Evolutionary conservation across 352 stramenopile genomes (phyloP), one percentile per base, ranked within the genome.

Genomic region (Peronospora farinosa): DNA sequence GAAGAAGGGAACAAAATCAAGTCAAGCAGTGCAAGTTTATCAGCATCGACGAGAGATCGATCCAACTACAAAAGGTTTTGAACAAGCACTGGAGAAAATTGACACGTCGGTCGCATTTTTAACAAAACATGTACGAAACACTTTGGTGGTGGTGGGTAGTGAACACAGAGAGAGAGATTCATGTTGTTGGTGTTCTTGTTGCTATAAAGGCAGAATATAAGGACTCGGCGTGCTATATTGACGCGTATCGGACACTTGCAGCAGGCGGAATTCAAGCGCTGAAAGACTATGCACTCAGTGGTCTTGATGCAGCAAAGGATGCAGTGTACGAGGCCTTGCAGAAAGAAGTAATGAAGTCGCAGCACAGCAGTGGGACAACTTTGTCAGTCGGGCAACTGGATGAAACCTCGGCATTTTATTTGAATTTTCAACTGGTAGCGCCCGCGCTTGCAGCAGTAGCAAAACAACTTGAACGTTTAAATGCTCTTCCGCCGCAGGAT

Each of bases 41-140:
- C 78, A 86, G 61, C 77, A 90, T 53, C 74, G 75, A 43, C 76
- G 76, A 25, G 77, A 54, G 5, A 69, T 92, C 13, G 82, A 92
- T 49, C 78, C 79, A 3, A 92, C 82, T 1, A 82, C 73, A 3
- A n/a, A 27, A 1, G 44, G 32, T 1, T 92, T 92, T 49, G 63
- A 72, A 2, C 54, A 81, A 5, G 78, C 79, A 2, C 61, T 93
- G 21, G 66, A 83, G 19, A 69, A 73, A 42, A 89, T 93, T 47
- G 82, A 93, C 51, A 63, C 58, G 11, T 84, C 57, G 5, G 65
- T 88, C 41, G 63, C 57, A 0, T 90, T 75, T 52, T 64, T 93
- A 6, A 72, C 70, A n/a, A 47, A 75, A 12, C 78, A 93, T 46
- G 81, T 92, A 68, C 39, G 74, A 5, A 10, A 2, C 5, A 50